phyloP scores from a whole-genome alignment of 495 filamentous ascomycete species.

The Physcia stellaris region DNA sequence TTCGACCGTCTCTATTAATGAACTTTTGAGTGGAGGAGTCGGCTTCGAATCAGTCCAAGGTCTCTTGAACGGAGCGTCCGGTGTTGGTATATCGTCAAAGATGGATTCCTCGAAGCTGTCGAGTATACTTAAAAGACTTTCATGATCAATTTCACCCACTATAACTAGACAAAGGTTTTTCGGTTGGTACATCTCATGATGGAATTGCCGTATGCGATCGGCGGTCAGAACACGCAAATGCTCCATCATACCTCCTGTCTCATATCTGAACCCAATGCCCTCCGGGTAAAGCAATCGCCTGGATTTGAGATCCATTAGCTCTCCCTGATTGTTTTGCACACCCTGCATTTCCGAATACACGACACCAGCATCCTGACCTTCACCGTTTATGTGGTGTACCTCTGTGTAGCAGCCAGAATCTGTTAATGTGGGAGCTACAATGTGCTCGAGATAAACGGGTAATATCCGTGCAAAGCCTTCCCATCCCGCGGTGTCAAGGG shows the following conservation, averaged over 20 bases:
- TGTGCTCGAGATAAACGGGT: constrained; percentile 90
- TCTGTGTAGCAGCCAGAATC: constrained; percentile 91
- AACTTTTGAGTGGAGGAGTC: constrained; percentile 53
- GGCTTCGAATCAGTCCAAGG: constrained; percentile 84
- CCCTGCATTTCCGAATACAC: constrained; percentile 99
- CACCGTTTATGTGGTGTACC: constrained; percentile 87
- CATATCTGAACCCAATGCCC: constrained; percentile 83
- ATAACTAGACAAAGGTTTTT: constrained; percentile 87
- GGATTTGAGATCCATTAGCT: constrained; percentile 73
- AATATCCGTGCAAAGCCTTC: constrained; percentile 89
- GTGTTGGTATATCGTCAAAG: constrained; percentile 60
- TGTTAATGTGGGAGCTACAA: constrained; percentile 79
- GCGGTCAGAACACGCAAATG: constrained; percentile 71
- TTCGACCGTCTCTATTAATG: constrained; percentile 59
- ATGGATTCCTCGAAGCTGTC: constrained; percentile 84
- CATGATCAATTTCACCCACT: constrained; percentile 78
- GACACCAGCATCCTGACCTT: constrained; percentile 89
- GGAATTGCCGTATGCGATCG: constrained; percentile 81
- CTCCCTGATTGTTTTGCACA: constrained; percentile 65
- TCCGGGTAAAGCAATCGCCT: constrained; percentile 74
- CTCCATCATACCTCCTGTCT: constrained; percentile 96
- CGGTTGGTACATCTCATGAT: constrained; percentile 95
- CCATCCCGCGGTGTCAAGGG: constrained; percentile 88
- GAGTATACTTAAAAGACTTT: constrained; percentile 61
- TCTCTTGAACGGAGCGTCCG: constrained; percentile 62